Base-by-base conservation (phyloP, 2,329 filamentous ascomycete species). In the Alternaria ventricosa region DNA sequence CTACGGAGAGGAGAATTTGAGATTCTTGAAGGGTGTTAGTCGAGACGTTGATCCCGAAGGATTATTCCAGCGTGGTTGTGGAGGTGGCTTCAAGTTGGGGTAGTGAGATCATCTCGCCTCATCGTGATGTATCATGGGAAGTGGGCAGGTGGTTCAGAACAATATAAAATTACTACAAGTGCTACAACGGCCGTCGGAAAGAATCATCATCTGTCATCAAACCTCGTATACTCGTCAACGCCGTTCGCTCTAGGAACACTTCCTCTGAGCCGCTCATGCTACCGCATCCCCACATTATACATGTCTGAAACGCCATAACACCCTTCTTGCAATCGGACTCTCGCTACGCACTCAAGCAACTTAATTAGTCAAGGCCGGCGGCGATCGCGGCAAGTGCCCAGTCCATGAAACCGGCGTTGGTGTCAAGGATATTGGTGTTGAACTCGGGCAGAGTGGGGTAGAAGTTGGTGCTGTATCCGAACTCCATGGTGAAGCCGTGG, bases 371-470 rank as follows among this genome's bases (percentile, higher is more conserved):
- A 41, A 74, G 45, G 1, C 77, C 78, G 36, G 78, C 72, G n/a
- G 63, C 61, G 55, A 78, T 79, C 5, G 77, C 77, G n/a, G 76
- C 75, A 55, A 82, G 63, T 3, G 78, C 75, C 71, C 77, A 81
- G 25, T 82, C 79, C 78, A 80, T 81, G 59, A 82, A 82, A 0
- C 79, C 79, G 6, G 79, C 79, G 62, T 79, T 80, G 1, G 79
- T 82, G 57, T 81, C 80, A 18, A 80, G 60, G 27, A 81, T 80
- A 55, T 81, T 81, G 61, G 74, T 70, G 64, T 80, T 80, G 67
- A 79, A 82, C 67, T 82, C 79, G n/a, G 71, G 70, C 27, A 72
- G 51, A 6, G 80, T 81, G 1, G 80, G 79, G 66, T 82, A 82
- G 57, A 82, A 81, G 68, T 81, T 81, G 2, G 77, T 79, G 23